A percentile compares a stretch with the other conserved stretches of the same genome.
Evolutionary conservation across 2,329 filamentous ascomycete species (phyloP).

Genomic region (Aspergillus candidus): DNA sequence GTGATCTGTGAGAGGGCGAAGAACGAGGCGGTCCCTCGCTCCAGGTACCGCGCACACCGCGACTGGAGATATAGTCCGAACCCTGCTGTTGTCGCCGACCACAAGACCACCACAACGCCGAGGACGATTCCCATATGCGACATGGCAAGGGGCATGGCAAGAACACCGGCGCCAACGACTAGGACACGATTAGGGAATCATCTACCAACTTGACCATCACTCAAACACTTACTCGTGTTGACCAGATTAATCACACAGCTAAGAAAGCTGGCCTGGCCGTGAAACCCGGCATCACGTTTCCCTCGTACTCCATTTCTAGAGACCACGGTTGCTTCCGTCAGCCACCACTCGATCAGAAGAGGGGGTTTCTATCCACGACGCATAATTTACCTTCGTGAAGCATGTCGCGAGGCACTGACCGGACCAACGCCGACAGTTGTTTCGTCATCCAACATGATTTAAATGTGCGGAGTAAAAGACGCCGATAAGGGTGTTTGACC

Average conservation of each 20-base stretch:
- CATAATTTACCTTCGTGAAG: slow-evolving; percentile 25
- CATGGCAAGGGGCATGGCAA: slow-evolving; percentile 92
- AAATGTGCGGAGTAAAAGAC: not conserved
- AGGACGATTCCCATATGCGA: slow-evolving; percentile 91
- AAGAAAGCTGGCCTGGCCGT: slow-evolving; percentile 75
- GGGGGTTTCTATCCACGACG: not conserved
- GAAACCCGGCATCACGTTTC: slow-evolving; percentile 62
- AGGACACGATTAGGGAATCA: slow-evolving; percentile 11
- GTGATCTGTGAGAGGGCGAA: slow-evolving; percentile 96
- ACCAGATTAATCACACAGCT: slow-evolving; percentile 93
- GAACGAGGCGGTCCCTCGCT: slow-evolving; percentile 82
- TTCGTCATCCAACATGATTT: slow-evolving; percentile 29
- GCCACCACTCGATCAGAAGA: slow-evolving; percentile 3
- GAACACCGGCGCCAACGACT: slow-evolving; percentile 90
- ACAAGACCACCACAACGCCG: slow-evolving; percentile 76
- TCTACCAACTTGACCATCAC: not conserved
- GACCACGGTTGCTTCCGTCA: not conserved
- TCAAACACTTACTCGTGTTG: slow-evolving; percentile 70
- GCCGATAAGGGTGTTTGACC: slow-evolving; percentile 17
- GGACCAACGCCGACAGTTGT: slow-evolving; percentile 22
- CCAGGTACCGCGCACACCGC: slow-evolving; percentile 85
- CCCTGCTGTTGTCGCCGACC: slow-evolving; percentile 81
- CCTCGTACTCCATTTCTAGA: slow-evolving; percentile 40
- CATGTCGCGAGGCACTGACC: slow-evolving; percentile 18
- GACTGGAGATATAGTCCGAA: slow-evolving; percentile 95